These are phyloP conservation scores for Triticum timopheevii DNA, from an alignment of 176 grass and related monocot species.

Conservation along the genomic window DNA sequence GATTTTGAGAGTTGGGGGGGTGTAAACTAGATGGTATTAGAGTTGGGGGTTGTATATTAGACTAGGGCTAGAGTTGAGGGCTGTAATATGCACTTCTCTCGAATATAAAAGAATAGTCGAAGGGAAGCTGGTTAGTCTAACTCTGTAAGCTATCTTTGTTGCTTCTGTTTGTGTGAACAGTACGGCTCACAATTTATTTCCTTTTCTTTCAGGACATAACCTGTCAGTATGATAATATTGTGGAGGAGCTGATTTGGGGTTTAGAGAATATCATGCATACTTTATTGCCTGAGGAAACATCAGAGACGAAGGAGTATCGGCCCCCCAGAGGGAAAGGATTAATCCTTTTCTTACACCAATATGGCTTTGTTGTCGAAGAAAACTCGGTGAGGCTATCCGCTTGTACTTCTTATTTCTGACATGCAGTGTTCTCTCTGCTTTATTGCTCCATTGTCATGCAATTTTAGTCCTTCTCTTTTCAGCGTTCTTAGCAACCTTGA, in stretches of 20 bases:
- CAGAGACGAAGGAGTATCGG: neutral
- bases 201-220: neutral
- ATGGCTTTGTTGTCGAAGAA: neutral
- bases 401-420: neutral
- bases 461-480: neutral
- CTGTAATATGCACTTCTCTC: too few species aligned
- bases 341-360: neutral
- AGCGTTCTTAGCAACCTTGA: neutral
- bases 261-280: neutral
- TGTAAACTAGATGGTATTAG: too few species aligned
- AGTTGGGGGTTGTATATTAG: too few species aligned
- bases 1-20: too few species aligned
- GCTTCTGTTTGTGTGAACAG: neutral
- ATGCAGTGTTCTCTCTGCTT: neutral
- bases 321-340: neutral
- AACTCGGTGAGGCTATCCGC: neutral
- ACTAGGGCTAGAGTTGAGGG: too few species aligned
- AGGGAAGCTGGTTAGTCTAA: neutral
- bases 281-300: neutral
- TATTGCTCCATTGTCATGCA: neutral
- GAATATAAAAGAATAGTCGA: neutral
- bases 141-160: neutral
- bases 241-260: neutral
- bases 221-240: neutral
- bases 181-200: neutral